Evolutionary conservation across 305 asterid species (phyloP).

Genomic region (Caryopteris hybrid): DNA sequence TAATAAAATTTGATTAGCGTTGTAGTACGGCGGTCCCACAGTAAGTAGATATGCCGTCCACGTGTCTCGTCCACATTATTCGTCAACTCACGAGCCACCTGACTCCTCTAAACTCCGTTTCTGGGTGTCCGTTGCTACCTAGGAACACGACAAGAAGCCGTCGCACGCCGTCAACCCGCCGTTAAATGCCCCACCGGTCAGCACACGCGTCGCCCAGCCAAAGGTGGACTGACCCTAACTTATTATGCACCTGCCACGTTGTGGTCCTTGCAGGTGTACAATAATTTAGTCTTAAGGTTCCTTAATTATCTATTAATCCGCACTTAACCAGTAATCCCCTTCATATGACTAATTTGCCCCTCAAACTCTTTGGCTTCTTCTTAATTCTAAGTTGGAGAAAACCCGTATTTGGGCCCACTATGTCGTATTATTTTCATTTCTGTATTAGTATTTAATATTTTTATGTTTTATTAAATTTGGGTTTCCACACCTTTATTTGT

Average conservation of each 20-base stretch:
- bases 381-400: no score
- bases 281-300: background rate
- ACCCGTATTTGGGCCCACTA: no score
- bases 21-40: no score
- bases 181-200: background rate
- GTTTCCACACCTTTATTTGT: no score
- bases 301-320: no score
- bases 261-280: conserved; percentile 17
- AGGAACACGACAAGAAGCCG: conserved; percentile 30
- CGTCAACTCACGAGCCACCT: conserved; percentile 6
- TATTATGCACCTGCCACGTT: conserved; percentile 28
- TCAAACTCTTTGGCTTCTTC: no score
- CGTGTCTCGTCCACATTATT: background rate
- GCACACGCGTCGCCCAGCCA: conserved; percentile 25
- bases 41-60: background rate
- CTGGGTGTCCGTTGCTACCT: background rate
- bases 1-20: no score
- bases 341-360: background rate
- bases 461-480: no score
- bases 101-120: conserved; percentile 13
- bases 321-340: no score
- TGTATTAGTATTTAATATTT: no score
- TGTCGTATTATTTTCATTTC: no score
- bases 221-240: conserved; percentile 7
- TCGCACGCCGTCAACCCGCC: conserved; percentile 17